Conservation (phyloP, 2,329 filamentous ascomycete genomes). For the Allantophomopsis cytisporea region DNA sequence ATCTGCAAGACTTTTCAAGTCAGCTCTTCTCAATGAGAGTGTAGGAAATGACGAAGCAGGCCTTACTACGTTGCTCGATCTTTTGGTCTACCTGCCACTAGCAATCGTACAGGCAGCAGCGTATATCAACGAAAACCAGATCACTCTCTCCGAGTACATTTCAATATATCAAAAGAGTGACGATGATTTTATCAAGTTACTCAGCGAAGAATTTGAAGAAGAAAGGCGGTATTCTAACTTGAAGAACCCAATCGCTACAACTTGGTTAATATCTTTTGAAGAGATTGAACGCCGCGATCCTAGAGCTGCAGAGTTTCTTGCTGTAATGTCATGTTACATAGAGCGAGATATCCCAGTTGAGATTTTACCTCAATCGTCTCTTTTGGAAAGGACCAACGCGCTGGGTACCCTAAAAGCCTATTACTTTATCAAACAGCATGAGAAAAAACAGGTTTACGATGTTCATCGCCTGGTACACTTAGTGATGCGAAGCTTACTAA, state of each 20-base stretch:
- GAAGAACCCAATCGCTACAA: constrained; percentile 22
- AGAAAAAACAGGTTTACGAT: constrained; percentile 4
- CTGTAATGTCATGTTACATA: constrained; percentile 25
- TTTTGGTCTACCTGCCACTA: constrained; percentile 5
- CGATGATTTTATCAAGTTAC: constrained; percentile 16
- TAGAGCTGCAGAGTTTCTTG: constrained; percentile 21
- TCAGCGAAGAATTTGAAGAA: constrained; percentile 22
- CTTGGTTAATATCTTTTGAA: constrained; percentile 26
- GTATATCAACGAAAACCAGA: constrained; percentile 3
- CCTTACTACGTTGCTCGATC: constrained; percentile 1
- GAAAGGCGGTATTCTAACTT: constrained; percentile 16
- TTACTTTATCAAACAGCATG: constrained; percentile 6
- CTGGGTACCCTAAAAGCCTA: constrained; percentile 8
- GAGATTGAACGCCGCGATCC: constrained; percentile 17
- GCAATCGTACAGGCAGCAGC: constrained; percentile 6
- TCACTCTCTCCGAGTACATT: constrained; percentile 19
- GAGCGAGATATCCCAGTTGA: constrained; percentile 23
- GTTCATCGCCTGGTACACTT: constrained; percentile 4
- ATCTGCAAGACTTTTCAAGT: constrained; percentile 2
- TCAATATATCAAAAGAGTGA: constrained; percentile 17
- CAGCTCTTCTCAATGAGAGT: constrained; percentile 5
- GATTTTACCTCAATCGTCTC: constrained; percentile 14
- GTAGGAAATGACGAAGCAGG: not conserved
- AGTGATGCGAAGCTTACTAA: constrained; percentile 1
- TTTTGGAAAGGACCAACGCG: constrained; percentile 4